Evolutionary conservation across 768 basidiomycete genomes (phyloP).

Genomic region (Porphyrellus cyaneotinctus): DNA sequence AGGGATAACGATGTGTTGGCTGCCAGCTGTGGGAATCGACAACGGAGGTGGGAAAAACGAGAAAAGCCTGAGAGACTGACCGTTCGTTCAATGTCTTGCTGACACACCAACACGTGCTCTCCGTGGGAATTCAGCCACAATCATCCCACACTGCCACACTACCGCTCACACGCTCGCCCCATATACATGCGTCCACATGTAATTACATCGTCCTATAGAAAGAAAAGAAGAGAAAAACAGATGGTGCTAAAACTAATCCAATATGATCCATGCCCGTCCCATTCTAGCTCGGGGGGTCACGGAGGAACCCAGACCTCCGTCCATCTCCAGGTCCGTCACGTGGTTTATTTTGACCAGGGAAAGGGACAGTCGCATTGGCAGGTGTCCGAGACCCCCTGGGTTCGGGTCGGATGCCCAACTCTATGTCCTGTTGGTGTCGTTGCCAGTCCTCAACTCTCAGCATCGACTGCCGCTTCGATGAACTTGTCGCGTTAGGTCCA

Average conservation of each 20-base stretch:
- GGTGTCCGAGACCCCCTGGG: conserved; percentile 15
- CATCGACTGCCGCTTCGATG: conserved; percentile 64
- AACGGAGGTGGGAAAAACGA: conserved; percentile 45
- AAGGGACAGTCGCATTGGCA: conserved; percentile 28
- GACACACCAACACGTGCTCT: conserved; percentile 29
- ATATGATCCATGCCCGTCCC: conserved; percentile 24
- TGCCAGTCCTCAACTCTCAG: conserved; percentile 88
- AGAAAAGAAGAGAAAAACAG: conserved; percentile 7
- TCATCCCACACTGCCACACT: conserved; percentile 9
- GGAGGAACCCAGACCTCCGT: conserved; percentile 32
- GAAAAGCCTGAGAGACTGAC: conserved; percentile 23
- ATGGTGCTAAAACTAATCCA: conserved; percentile 17
- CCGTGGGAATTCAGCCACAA: conserved; percentile 30
- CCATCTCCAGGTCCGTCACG: conserved; percentile 24
- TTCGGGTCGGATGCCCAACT: conserved; percentile 30
- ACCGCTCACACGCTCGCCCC: background rate
- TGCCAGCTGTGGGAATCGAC: conserved; percentile 45
- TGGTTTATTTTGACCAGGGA: conserved; percentile 28
- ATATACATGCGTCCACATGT: background rate
- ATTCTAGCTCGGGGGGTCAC: conserved; percentile 39
- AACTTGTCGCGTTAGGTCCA: conserved; percentile 27
- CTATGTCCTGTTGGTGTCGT: conserved; percentile 56
- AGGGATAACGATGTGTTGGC: conserved; percentile 34
- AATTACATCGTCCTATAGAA: conserved; percentile 21
- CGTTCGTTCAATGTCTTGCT: conserved; percentile 16